These are phyloP conservation scores for Nitzschia putrida DNA, from an alignment of 108 stramenopile species.

Conservation along the genomic window DNA sequence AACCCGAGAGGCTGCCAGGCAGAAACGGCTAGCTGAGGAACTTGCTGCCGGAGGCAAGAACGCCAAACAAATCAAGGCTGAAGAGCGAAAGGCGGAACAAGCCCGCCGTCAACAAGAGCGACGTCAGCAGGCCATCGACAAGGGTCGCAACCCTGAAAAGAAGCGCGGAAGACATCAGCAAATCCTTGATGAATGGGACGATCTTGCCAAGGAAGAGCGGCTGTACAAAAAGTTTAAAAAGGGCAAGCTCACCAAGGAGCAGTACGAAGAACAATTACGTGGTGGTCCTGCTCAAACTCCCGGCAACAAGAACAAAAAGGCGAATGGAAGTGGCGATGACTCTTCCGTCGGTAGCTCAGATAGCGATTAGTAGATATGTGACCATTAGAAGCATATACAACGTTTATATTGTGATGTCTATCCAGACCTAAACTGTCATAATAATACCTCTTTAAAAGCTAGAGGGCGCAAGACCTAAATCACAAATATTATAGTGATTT, in stretches of 20 bases:
- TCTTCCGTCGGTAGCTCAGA: background rate
- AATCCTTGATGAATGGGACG: slow-evolving; percentile 98
- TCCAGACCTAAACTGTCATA: background rate
- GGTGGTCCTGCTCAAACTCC: slow-evolving; percentile 6
- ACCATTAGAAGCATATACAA: background rate
- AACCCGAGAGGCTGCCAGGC: slow-evolving; percentile 84
- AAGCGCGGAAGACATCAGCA: slow-evolving; percentile 84
- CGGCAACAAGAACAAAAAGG: background rate
- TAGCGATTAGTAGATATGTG: background rate
- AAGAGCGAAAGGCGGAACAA: slow-evolving; percentile 77
- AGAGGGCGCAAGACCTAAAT: too few species aligned
- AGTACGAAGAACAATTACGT: slow-evolving; percentile 70
- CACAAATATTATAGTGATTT: too few species aligned
- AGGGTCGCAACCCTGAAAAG: slow-evolving; percentile 89
- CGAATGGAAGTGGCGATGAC: background rate
- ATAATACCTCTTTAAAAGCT: too few species aligned
- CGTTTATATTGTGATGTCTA: background rate
- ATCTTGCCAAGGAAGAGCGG: slow-evolving; percentile 95
- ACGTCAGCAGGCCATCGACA: slow-evolving; percentile 61
- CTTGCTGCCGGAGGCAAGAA: slow-evolving; percentile 88
- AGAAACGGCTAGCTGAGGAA: slow-evolving; percentile 83
- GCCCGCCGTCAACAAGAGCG: slow-evolving; percentile 58
- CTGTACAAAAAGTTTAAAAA: slow-evolving; percentile 84
- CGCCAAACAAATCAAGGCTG: slow-evolving; percentile 88
- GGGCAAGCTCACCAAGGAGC: slow-evolving; percentile 84